Evolutionary conservation across 257 asterid species (phyloP).

Genomic region (Linderniella brevidens): DNA sequence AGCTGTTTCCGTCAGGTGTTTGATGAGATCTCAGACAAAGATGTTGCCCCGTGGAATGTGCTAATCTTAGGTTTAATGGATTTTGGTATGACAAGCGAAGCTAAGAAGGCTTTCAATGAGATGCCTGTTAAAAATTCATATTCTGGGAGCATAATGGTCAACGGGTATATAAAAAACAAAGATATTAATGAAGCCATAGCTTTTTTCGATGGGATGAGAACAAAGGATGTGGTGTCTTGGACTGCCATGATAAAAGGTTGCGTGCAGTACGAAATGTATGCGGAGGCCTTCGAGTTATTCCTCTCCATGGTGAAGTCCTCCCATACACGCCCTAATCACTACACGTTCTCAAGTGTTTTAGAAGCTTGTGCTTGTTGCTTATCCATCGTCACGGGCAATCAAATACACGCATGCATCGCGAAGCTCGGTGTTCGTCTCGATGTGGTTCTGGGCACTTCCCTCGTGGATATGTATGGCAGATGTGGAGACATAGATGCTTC

Average conservation of each 20-base stretch:
- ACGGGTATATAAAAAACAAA: conserved; percentile 44
- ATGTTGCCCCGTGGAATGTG: conserved; percentile 54
- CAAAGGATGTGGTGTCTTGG: conserved; percentile 65
- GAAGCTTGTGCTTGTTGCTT: conserved; percentile 65
- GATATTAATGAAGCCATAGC: conserved; percentile 33
- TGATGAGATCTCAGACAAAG: conserved; percentile 46
- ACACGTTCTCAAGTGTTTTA: conserved; percentile 39
- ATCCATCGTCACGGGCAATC: conserved; percentile 46
- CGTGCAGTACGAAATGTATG: conserved; percentile 25
- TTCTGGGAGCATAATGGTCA: conserved; percentile 59
- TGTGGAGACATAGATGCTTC: conserved; percentile 53
- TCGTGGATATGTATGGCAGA: conserved; percentile 67
- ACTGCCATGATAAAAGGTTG: conserved; percentile 68
- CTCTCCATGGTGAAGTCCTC: conserved; percentile 31
- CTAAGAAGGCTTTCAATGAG: conserved; percentile 29
- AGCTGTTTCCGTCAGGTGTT: conserved; percentile 30
- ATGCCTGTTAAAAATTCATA: conserved; percentile 43
- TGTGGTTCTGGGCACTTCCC: conserved; percentile 42
- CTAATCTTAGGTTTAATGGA: conserved; percentile 53
- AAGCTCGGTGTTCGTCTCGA: conserved; percentile 44
- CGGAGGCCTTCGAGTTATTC: conserved; percentile 39
- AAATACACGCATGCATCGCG: conserved; percentile 33
- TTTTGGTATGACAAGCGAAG: conserved; percentile 39
- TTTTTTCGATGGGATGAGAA: conserved; percentile 18
- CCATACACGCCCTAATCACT: conserved; percentile 46